phyloP scores from a whole-genome alignment of 768 basidiomycete genomes.

The Termitomyces sp. region DNA sequence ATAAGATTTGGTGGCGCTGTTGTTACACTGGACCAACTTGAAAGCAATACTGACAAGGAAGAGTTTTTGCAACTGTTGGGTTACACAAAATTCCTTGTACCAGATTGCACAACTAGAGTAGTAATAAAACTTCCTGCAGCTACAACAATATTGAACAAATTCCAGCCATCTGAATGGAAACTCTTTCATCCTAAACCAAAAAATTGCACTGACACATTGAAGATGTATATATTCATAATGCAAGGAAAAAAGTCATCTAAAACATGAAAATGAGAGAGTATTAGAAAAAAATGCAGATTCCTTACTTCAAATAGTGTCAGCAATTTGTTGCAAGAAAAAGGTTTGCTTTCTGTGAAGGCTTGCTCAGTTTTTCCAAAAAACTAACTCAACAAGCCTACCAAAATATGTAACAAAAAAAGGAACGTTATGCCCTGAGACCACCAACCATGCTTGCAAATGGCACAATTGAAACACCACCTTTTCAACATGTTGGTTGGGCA shows the following conservation, averaged over 20 bases:
- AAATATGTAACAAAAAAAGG: conserved; percentile 76
- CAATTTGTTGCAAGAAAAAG: conserved; percentile 44
- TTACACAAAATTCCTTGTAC: conserved; percentile 40
- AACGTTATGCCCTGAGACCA: conserved; percentile 81
- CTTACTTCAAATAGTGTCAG: conserved; percentile 60
- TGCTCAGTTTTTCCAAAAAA: background rate
- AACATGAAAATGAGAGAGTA: conserved; percentile 1
- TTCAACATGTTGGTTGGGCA: conserved; percentile 52
- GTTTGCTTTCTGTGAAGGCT: conserved; percentile 66
- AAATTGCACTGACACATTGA: conserved; percentile 75
- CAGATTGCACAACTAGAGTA: conserved; percentile 66
- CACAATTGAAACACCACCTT: conserved; percentile 89
- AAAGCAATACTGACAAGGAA: conserved; percentile 92
- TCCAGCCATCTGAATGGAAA: conserved; percentile 92
- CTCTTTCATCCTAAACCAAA: conserved; percentile 81
- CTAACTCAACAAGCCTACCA: conserved; percentile 39
- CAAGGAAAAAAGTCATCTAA: conserved; percentile 77
- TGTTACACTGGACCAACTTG: conserved; percentile 88
- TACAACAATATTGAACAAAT: conserved; percentile 81
- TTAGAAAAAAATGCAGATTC: background rate
- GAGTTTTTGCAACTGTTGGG: conserved; percentile 76
- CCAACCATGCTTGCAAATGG: conserved; percentile 89
- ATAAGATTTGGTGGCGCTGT: too few species aligned
- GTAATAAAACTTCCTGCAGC: conserved; percentile 81
- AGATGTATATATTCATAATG: conserved; percentile 63